phyloP scores from a whole-genome alignment of 768 basidiomycete genomes.

The Rhizopogon vesiculosus region DNA sequence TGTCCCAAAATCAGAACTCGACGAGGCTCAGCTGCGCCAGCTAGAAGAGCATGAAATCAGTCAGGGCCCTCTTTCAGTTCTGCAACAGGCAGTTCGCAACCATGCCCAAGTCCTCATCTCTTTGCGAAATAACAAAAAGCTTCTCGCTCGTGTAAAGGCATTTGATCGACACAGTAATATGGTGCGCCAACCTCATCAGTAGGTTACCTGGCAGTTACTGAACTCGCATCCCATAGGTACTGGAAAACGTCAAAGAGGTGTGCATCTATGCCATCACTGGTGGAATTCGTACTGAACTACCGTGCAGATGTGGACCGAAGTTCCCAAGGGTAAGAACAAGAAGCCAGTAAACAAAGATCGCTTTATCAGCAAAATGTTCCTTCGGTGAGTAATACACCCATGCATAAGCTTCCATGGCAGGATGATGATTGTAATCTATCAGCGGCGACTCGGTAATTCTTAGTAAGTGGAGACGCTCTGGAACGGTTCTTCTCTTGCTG shows the following conservation, averaged over 20 bases:
- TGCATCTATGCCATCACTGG: constrained; percentile 17
- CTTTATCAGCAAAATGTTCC: constrained; percentile 99
- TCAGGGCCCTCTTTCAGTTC: constrained; percentile 92
- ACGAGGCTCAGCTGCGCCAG: constrained; percentile 93
- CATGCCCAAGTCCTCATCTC: constrained; percentile 97
- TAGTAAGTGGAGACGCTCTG: constrained; percentile 49
- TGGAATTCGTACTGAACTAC: not conserved
- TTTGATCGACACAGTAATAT: constrained; percentile 99
- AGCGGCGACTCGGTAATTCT: constrained; percentile 98
- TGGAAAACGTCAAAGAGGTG: constrained; percentile 98
- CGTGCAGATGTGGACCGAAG: constrained; percentile 96
- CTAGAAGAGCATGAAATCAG: constrained; percentile 98
- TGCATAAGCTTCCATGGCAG: constrained; percentile 7
- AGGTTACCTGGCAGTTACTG: constrained; percentile 1
- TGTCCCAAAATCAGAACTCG: constrained; percentile 94
- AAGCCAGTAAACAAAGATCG: constrained; percentile 99
- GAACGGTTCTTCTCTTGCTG: constrained; percentile 18
- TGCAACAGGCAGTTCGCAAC: constrained; percentile 96
- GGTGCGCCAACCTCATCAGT: constrained; percentile 44
- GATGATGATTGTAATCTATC: constrained; percentile 5
- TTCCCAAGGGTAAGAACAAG: constrained; percentile 97
- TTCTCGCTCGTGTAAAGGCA: constrained; percentile 93
- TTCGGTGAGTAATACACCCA: constrained; percentile 51
- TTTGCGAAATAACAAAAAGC: constrained; percentile 96
- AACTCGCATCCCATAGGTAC: constrained; percentile 50